Percentiles rank a stretch among this genome's conserved stretches.
These are phyloP conservation scores for Paracamarosporium sp. DNA, from an alignment of 2,329 filamentous ascomycete species.

Conservation along the genomic window DNA sequence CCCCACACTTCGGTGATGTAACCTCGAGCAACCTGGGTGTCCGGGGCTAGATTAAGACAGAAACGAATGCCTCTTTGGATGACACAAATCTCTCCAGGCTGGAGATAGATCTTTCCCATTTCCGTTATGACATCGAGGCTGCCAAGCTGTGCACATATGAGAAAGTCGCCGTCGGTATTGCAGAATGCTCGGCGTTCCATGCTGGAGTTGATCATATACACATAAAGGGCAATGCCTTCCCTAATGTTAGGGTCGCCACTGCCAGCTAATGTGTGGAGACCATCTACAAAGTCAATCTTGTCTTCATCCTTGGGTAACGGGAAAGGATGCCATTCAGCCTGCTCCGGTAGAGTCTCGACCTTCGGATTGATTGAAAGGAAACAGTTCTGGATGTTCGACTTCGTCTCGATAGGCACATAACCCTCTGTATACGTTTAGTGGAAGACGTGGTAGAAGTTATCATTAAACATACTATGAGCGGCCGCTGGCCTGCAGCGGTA, in stretches of 20 bases:
- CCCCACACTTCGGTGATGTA: slow-evolving; percentile 52
- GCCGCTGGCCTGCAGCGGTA: slow-evolving; percentile 53
- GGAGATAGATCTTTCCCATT: slow-evolving; percentile 47
- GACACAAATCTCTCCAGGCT: slow-evolving; percentile 49
- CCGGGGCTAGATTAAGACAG: slow-evolving; percentile 41
- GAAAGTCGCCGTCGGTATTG: slow-evolving; percentile 52
- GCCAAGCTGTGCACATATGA: slow-evolving; percentile 45
- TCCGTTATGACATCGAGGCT: slow-evolving; percentile 48
- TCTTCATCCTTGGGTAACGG: slow-evolving; percentile 42
- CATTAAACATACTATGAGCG: slow-evolving; percentile 44
- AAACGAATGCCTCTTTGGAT: slow-evolving; percentile 50
- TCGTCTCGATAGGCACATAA: slow-evolving; percentile 32
- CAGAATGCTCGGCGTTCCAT: slow-evolving; percentile 57
- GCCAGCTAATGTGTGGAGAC: slow-evolving; percentile 58
- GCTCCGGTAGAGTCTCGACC: slow-evolving; percentile 58
- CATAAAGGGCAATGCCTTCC: slow-evolving; percentile 58
- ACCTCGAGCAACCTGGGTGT: slow-evolving; percentile 42
- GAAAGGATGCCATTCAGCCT: slow-evolving; percentile 58
- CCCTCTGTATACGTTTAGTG: slow-evolving; percentile 27
- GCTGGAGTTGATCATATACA: slow-evolving; percentile 56
- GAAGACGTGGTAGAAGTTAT: not conserved
- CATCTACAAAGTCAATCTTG: slow-evolving; percentile 56
- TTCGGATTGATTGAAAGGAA: slow-evolving; percentile 57
- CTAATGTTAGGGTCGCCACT: slow-evolving; percentile 59
- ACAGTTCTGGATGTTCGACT: slow-evolving; percentile 48